Base-by-base conservation (phyloP, 1,284 basidiomycete genomes). In the Ustilago bromivora region DNA sequence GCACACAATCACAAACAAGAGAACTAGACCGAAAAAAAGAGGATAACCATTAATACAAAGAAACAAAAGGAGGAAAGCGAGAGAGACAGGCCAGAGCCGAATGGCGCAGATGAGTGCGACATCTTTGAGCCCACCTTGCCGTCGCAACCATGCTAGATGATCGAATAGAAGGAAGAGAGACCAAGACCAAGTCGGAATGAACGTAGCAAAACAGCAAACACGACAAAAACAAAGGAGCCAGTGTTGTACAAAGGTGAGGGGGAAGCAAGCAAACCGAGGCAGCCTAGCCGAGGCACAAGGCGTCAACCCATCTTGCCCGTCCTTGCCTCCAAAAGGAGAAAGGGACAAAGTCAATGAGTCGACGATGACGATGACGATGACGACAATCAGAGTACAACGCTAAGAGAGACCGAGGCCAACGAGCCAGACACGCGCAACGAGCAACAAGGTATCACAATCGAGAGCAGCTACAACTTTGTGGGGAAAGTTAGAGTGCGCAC, bases 41-140 rank as follows among this genome's bases (percentile, higher is more conserved):
- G 40, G 47, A 70, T 76, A 69, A 59, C 70, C 75, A 77, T 68
- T 77, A 77, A 77, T 77, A 77, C 75, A 77, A 62, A 60, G 61
- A 76, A 71, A 55, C 66, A 76, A 71, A 68, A 52, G 60, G 61
- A 51, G 57, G 58, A 66, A 54, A 57, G 19, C 23, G 43, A 46
- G 43, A 41, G 61, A 66, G 46, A 46, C 59, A 52, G 52, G 64
- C 60, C 63, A 62, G 55, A 61, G 40, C 55, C 51, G 49, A 58
- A 43, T 57, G 23, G 3, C 49, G 64, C 34, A 38, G 7, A 13
- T 46, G 60, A 32, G 59, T 17, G 63, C 54, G 46, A 61, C 47
- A 35, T 35, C 51, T 10, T 54, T 19, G 17, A 61, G 51, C 52
- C 34, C 23, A 40, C 11, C 59, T 19, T 17, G n/a, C 13, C 17